A percentile compares a stretch with the other conserved stretches of the same genome.
phyloP scores from a whole-genome alignment of 2,329 filamentous ascomycete genomes.

The Leptographium lundbergii region DNA sequence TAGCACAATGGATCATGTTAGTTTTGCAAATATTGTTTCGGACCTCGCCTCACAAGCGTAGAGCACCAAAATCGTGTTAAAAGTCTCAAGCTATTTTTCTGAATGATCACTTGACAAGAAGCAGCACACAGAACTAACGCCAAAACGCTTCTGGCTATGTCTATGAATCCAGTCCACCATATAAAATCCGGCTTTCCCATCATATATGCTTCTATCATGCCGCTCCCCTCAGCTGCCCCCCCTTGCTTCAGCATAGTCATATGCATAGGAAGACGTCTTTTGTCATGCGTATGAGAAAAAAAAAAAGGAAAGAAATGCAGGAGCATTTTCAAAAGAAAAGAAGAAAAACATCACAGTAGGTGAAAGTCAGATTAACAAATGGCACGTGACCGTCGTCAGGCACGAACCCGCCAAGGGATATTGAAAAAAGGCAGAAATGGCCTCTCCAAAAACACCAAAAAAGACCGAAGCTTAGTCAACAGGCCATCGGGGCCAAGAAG shows the following conservation, averaged over 20 bases:
- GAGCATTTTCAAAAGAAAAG: no score
- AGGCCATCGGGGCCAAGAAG: background rate
- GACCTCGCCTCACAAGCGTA: background rate
- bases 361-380: background rate
- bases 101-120: background rate
- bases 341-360: background rate
- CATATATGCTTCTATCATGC: background rate
- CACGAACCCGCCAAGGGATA: background rate
- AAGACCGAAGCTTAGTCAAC: background rate
- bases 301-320: background rate
- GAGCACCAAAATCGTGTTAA: background rate
- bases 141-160: background rate
- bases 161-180: background rate
- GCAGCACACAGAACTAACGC: background rate
- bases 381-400: background rate
- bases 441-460: background rate
- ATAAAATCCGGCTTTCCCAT: background rate
- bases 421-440: background rate
- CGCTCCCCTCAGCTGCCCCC: background rate
- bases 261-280: background rate
- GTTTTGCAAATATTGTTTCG: background rate
- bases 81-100: background rate
- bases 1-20: background rate
- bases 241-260: background rate
- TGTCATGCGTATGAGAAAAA: background rate